Percentiles rank a stretch among this genome's conserved stretches.
Evolutionary conservation across 2,329 filamentous ascomycete genomes (phyloP).

Genomic region (Pestalotiopsis sp.): DNA sequence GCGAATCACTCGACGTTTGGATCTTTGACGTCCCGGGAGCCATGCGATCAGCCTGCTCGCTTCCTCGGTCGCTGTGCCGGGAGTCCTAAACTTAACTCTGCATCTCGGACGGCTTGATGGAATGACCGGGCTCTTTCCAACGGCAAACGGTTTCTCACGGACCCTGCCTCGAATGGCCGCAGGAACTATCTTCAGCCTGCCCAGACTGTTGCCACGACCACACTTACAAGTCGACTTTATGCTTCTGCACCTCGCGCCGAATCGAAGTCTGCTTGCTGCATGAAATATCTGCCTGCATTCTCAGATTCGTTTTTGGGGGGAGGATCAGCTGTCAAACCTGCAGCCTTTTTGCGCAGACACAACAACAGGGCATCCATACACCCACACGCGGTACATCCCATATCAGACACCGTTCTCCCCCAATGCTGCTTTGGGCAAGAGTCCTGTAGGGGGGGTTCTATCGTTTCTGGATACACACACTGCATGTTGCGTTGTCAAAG

Average conservation of each 20-base stretch:
- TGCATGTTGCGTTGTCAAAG: background rate
- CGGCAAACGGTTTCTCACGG: too few species aligned
- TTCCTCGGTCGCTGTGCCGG: background rate
- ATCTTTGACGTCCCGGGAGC: background rate
- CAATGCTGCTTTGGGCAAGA: background rate
- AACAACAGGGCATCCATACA: background rate
- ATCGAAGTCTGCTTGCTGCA: background rate
- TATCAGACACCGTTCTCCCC: background rate
- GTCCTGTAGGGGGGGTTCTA: background rate
- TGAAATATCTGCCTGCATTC: slow-evolving; percentile 4
- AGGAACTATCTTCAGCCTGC: background rate
- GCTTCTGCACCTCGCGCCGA: background rate
- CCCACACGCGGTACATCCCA: background rate
- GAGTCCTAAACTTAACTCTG: background rate
- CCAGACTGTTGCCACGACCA: background rate
- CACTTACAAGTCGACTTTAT: background rate
- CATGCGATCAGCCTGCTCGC: background rate
- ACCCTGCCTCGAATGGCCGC: background rate
- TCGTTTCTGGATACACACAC: background rate
- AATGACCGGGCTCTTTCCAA: too few species aligned
- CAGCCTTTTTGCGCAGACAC: background rate
- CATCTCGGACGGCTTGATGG: too few species aligned
- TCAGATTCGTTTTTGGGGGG: slow-evolving; percentile 3
- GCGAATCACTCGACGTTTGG: background rate
- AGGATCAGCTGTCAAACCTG: slow-evolving; percentile 8